phyloP scores from a whole-genome alignment of 805 yeast genomes.

The Scheffersomyces ergatensis region DNA sequence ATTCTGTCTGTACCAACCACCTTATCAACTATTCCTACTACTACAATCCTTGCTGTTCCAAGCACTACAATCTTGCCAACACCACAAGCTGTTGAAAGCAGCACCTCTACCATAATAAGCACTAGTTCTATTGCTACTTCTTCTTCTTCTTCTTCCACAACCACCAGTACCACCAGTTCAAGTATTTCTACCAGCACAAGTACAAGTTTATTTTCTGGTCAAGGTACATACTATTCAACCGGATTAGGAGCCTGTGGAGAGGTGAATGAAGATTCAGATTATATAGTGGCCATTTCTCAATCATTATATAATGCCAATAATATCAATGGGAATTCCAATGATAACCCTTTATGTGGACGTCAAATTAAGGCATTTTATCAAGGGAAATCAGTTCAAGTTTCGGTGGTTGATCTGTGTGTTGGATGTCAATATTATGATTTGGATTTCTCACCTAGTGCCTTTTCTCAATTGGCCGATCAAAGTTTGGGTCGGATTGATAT shows the following conservation, averaged over 20 bases:
- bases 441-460: slow-evolving; percentile 64
- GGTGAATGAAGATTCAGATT: slow-evolving; percentile 43
- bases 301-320: slow-evolving; percentile 34
- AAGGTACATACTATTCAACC: slow-evolving; percentile 50
- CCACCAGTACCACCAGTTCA: slow-evolving; percentile 6
- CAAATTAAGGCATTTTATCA: slow-evolving; percentile 44
- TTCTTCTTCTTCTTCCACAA: slow-evolving; percentile 6
- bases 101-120: slow-evolving; percentile 7
- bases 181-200: slow-evolving; percentile 14
- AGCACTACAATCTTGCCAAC: slow-evolving; percentile 12
- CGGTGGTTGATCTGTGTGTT: slow-evolving; percentile 56
- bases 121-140: slow-evolving; percentile 9
- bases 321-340: slow-evolving; percentile 36
- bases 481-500: slow-evolving; percentile 53
- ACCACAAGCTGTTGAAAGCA: slow-evolving; percentile 2
- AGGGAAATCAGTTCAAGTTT: slow-evolving; percentile 54
- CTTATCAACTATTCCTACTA: neutral
- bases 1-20: neutral
- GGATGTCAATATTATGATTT: slow-evolving; percentile 51
- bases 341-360: slow-evolving; percentile 53
- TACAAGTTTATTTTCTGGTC: slow-evolving; percentile 24
- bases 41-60: slow-evolving; percentile 2
- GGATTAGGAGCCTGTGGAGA: slow-evolving; percentile 57
- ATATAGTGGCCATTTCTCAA: slow-evolving; percentile 51
- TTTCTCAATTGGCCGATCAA: slow-evolving; percentile 47